Evolutionary conservation across 2,329 filamentous ascomycete species (phyloP).

Genomic region (Penicillium psychrosexuale): DNA sequence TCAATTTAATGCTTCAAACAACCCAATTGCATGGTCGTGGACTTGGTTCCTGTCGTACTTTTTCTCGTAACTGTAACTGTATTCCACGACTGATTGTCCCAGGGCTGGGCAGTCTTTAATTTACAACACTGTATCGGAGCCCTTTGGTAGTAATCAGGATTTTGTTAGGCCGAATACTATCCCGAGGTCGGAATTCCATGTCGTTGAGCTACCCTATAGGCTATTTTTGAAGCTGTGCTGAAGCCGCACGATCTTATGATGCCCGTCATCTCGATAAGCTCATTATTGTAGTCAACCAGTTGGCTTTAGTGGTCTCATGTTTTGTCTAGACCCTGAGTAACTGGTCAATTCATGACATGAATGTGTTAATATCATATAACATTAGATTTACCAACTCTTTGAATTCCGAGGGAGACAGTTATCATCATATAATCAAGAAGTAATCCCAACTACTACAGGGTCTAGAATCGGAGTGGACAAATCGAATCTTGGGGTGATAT

Average conservation of each 20-base stretch:
- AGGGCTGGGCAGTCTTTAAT: too few relatives aligned
- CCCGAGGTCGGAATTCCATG: background rate
- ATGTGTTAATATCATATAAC: too few relatives aligned
- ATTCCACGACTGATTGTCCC: too few relatives aligned
- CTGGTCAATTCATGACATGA: too few relatives aligned
- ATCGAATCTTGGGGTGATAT: too few relatives aligned
- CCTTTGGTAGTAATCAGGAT: background rate
- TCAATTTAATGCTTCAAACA: slow-evolving; percentile 37
- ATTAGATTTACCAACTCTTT: too few relatives aligned
- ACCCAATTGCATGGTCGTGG: slow-evolving; percentile 25
- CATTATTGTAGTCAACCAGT: background rate
- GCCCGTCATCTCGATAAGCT: background rate
- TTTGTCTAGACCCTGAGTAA: too few relatives aligned
- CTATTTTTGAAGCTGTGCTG: background rate
- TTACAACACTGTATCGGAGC: background rate
- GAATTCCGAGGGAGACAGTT: too few relatives aligned
- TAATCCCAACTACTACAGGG: too few relatives aligned
- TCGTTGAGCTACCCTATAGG: background rate
- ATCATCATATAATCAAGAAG: too few relatives aligned
- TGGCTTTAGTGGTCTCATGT: background rate
- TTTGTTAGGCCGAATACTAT: background rate
- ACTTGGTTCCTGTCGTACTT: background rate
- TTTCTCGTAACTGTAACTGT: background rate
- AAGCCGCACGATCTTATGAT: background rate
- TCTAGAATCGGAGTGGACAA: too few relatives aligned